Evolutionary conservation across 1,284 basidiomycete genomes (phyloP).

Genomic region (Apiotrichum sp.): DNA sequence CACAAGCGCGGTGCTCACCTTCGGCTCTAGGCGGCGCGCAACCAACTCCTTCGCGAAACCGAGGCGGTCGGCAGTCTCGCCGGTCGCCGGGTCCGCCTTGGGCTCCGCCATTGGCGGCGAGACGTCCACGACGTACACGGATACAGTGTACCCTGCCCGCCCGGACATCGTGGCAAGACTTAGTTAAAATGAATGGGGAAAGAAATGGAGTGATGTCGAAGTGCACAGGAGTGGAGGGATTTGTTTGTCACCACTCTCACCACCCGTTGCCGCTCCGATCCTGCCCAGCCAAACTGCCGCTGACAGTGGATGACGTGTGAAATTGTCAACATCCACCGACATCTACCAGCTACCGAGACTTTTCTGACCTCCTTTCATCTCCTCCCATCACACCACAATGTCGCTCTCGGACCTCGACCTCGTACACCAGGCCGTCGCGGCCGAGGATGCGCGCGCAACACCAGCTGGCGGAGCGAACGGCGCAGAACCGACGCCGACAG

Average conservation of each 20-base stretch:
- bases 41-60: constrained; percentile 78
- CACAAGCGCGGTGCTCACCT: constrained; percentile 52
- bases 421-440: constrained; percentile 40
- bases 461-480: background rate
- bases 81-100: constrained; percentile 55
- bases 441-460: constrained; percentile 8
- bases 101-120: constrained; percentile 74
- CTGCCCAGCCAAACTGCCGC: no score
- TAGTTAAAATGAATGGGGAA: background rate
- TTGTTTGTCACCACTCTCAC: background rate
- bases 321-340: no score
- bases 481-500: background rate
- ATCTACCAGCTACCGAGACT: no score
- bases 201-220: background rate
- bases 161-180: constrained; percentile 22
- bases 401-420: constrained; percentile 43
- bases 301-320: no score
- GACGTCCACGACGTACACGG: constrained; percentile 70
- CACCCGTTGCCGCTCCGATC: background rate
- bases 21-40: constrained; percentile 79
- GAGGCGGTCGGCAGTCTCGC: constrained; percentile 65
- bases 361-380: no score
- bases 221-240: background rate
- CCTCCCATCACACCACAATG: constrained; percentile 12
- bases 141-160: constrained; percentile 39